Conservation (phyloP, 139 green algal species). For the Tetradesmus obliquus region DNA sequence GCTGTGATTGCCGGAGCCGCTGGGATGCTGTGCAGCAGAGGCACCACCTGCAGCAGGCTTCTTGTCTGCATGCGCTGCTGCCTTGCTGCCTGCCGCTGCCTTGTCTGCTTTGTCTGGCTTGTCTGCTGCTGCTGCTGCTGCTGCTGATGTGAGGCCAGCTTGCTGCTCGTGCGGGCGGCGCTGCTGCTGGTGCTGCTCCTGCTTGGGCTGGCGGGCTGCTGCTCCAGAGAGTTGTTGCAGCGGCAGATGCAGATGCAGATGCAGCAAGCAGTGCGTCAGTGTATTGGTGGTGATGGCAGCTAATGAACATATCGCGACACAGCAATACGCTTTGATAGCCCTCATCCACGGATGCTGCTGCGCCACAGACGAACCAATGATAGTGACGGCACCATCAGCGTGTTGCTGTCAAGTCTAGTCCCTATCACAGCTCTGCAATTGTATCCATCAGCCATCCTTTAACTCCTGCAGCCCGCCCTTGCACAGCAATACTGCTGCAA, state of each 20-base stretch:
- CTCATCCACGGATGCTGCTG: too few relatives aligned
- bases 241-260: not conserved
- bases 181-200: conserved; percentile 11
- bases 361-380: too few relatives aligned
- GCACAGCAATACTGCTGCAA: too few relatives aligned
- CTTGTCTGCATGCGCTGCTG: not conserved
- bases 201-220: not conserved
- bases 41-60: not conserved
- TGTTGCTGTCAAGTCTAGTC: too few relatives aligned
- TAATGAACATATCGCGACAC: too few relatives aligned
- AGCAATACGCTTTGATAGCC: too few relatives aligned
- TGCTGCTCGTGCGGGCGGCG: conserved; percentile 19
- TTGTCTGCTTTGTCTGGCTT: not conserved
- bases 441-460: too few relatives aligned
- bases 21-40: not conserved
- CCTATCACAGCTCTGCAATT: too few relatives aligned
- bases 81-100: not conserved
- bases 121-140: not conserved
- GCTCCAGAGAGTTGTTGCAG: not conserved
- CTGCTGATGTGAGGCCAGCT: not conserved
- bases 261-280: not conserved
- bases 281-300: not conserved
- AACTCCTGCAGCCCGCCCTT: too few relatives aligned
- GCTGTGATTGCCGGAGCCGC: conserved; percentile 20
- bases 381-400: too few relatives aligned